Evolutionary conservation across 306 rosid genomes (phyloP), one percentile per base, ranked within the genome.

Genomic region (Pachyrhizus erosus): DNA sequence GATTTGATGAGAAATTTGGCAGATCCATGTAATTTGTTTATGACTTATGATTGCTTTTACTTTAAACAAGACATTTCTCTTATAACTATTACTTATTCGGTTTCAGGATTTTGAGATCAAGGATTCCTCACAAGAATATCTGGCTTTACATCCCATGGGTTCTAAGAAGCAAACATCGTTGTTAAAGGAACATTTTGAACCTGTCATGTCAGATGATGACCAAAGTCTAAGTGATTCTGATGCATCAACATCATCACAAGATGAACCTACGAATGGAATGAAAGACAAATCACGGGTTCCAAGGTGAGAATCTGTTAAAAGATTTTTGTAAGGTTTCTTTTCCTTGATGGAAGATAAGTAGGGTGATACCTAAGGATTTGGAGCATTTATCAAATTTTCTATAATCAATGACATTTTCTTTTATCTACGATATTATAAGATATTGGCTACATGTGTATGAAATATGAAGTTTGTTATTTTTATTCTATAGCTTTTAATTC

Each of bases 141-240:
- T 88, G 80, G 94, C 96, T 23, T 84, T 93, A 79, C 98, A 96
- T 84, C 99, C 99, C 31, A 80, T 91, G 85, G 84, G 97, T 84
- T 88, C 98, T 80, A 88, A 85, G 70, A 93, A 90, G 90, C 94
- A 91, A 77, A 86, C 89, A 73, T 93, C 96, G 67, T 74, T 91
- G 82, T 76, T 93, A 75, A 85, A 87, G 4, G 99, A 96, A 79
- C 96, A 96, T 87, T 96, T 96, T 80, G 92, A 91, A 77, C 90
- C 93, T 78, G 87, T 87, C 40, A 73, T 79, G 86, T 92, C 91
- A 11, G 96, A 92, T 70, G 93, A 88, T 49, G 87, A 91, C 73
- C 86, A 77, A 74, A 80, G 78, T 77, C 80, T 26, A 61, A 82
- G 90, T 55, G 93, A 89, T 81, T 87, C 88, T 75, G 94, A 91